Evolutionary conservation across 2,329 filamentous ascomycete genomes (phyloP), one percentile per base, ranked within the genome.

Genomic region (Aspergillus tubingensis): DNA sequence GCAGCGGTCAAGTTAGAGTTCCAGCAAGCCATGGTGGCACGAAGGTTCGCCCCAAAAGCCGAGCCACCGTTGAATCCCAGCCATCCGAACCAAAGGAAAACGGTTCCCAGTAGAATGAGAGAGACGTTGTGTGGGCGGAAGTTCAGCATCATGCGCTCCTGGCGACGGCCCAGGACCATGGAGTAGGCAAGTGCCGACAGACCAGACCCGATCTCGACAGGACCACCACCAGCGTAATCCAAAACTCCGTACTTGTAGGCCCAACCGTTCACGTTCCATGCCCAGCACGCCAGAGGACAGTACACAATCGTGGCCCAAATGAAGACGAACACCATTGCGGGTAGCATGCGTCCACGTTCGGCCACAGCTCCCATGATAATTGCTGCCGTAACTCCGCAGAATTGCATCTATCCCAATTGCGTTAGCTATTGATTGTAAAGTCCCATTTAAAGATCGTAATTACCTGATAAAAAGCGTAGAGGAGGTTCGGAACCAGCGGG

Each of bases 121-220:
- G 93, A 96, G 67, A 98, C 95, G 82, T 99, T 99, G 84, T 99
- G 95, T 17, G 95, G 95, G 68, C 95, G 91, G 86, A 98, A 98
- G 85, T 98, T 98, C 80, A 97, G 87, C 91, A 98, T 97, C 92
- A 98, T 97, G 82, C 92, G 95, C 82, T 98, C 94, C 81, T 97
- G 95, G 68, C 95, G 92, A 73, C 92, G 91, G 68, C 95, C 95
- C 62, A 99, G 90, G 39, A 97, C 88, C 91, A 91, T 90, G 2
- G 93, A 96, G 82, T 98, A 99, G 67, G 95, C 95, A 50, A 98
- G 84, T 30, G 94, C 95, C 47, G 92, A 95, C 79, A 96, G 83
- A 75, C 95, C 95, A 60, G 95, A 98, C 62, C 87, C 91, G 70
- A 99, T 98, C 80, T 99, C 95, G 84, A 99, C 95, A 68, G 95